Percentiles rank a stretch among this genome's conserved stretches.
phyloP scores from a whole-genome alignment of 805 yeast species.

The Kodamaea lidongshanica region DNA sequence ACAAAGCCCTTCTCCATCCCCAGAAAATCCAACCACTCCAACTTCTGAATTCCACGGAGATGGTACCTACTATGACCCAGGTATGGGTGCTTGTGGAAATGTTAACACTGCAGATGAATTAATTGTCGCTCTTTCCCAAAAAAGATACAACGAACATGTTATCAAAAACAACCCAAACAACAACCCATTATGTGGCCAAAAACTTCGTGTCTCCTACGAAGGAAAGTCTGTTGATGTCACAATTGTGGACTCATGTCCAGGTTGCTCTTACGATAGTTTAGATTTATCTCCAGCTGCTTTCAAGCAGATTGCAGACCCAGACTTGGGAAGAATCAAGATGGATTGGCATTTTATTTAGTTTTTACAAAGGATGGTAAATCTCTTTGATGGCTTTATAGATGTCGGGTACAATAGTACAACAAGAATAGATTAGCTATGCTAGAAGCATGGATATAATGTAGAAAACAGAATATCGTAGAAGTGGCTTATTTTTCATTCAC shows the following conservation, averaged over 20 bases:
- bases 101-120: slow-evolving; percentile 40
- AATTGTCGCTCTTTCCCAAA: slow-evolving; percentile 47
- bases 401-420: no score
- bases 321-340: slow-evolving; percentile 49
- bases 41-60: slow-evolving; percentile 29
- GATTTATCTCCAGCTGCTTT: slow-evolving; percentile 63
- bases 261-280: slow-evolving; percentile 44
- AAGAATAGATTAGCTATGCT: no score
- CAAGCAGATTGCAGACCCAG: slow-evolving; percentile 42
- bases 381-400: slow-evolving; percentile 2
- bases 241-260: slow-evolving; percentile 54
- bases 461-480: no score
- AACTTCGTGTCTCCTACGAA: slow-evolving; percentile 40
- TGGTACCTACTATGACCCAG: slow-evolving; percentile 45
- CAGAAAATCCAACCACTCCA: slow-evolving; percentile 2
- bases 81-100: slow-evolving; percentile 52
- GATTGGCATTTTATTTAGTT: slow-evolving; percentile 38
- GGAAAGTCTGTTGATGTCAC: slow-evolving; percentile 52
- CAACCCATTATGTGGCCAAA: slow-evolving; percentile 48
- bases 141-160: slow-evolving; percentile 31
- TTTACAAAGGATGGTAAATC: slow-evolving; percentile 1
- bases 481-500: no score
- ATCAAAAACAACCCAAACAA: slow-evolving; percentile 35
- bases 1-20: slow-evolving; percentile 9
- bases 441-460: no score